Evolutionary conservation across 2,329 filamentous ascomycete genomes (phyloP), one percentile per base, ranked within the genome.

Genomic region (Pseudogymnoascus sp.): DNA sequence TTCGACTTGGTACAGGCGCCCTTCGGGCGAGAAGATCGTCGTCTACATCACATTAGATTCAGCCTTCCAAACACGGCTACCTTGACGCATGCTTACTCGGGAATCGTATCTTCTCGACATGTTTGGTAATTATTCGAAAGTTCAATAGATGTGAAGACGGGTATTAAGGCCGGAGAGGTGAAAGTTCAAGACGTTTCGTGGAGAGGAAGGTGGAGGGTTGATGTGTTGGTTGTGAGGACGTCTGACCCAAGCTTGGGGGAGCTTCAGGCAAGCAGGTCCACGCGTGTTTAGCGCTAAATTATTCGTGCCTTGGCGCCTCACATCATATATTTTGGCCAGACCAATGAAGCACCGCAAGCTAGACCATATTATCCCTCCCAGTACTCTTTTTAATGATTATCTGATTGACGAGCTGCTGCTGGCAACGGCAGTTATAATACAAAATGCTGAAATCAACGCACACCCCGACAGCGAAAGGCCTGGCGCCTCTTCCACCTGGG

Each of bases 71-170:
- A 61, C 22, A 25, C 35, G 43, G 58, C 18, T 59, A 47, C 61
- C 65, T 65, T 62, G 60, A 30, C 64, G 60, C 63, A 62, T 75
- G 79, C 87, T 76, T 82, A 96, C 92, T 81, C 92, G 86, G 73
- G 92, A 96, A 86, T 97, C 92, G 81, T 97, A 97, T 82, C 92
- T 88, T 80, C 92, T 89, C 77, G 92, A 96, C 92, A 97, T 97
- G 77, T 70, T 81, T 61, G 59, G 70, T 35, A 33, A 54, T 54
- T 54, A 54, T 35, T 54, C 47, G 47, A 35, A 54, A 35, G 47
- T 54, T 54, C 38, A 61, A 30, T 60, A 16, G 38, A 38, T 57
- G 43, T 47, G 22, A 37, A 50, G 41, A 54, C 35, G 54, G 22
- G 39, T 57, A n/a, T 41, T 59, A 62, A 43, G 36, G 60, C 61